Conservation (phyloP, 2,329 filamentous ascomycete species). For the Trichoderma arundinaceum region DNA sequence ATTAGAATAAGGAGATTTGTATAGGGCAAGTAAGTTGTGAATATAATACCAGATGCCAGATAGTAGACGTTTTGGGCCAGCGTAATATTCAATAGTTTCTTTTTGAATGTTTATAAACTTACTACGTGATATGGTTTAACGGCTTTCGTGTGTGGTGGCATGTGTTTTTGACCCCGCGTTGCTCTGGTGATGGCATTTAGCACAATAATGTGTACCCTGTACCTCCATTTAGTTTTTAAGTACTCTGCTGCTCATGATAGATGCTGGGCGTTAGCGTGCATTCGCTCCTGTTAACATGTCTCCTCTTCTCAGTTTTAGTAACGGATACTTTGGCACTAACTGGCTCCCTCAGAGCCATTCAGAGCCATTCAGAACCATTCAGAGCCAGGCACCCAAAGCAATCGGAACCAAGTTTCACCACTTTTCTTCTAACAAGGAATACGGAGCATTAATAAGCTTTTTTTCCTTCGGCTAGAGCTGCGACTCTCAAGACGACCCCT, state of each 20-base stretch:
- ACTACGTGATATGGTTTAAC: conserved; percentile 5
- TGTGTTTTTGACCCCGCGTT: conserved; percentile 26
- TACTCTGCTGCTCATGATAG: neutral
- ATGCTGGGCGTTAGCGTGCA: neutral
- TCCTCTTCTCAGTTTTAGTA: neutral
- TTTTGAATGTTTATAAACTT: conserved; percentile 11
- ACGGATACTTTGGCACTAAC: conserved; percentile 9
- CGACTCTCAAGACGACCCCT: neutral
- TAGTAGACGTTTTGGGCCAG: neutral
- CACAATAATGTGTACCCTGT: neutral
- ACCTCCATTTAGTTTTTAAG: neutral
- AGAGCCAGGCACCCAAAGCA: neutral
- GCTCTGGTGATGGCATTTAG: conserved; percentile 23
- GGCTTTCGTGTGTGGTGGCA: conserved; percentile 9
- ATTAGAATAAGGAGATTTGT: neutral
- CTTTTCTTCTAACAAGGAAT: neutral
- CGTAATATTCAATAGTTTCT: neutral
- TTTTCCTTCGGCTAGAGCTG: no score
- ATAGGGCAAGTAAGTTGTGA: neutral
- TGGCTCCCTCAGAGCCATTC: neutral
- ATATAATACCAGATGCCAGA: conserved; percentile 5
- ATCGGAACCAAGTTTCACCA: neutral
- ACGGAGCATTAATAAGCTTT: neutral
- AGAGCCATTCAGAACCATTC: no score
- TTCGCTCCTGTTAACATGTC: neutral